These are phyloP conservation scores for Dactylorhiza incarnata DNA, from an alignment of 106 monocot species.

Conservation along the genomic window DNA sequence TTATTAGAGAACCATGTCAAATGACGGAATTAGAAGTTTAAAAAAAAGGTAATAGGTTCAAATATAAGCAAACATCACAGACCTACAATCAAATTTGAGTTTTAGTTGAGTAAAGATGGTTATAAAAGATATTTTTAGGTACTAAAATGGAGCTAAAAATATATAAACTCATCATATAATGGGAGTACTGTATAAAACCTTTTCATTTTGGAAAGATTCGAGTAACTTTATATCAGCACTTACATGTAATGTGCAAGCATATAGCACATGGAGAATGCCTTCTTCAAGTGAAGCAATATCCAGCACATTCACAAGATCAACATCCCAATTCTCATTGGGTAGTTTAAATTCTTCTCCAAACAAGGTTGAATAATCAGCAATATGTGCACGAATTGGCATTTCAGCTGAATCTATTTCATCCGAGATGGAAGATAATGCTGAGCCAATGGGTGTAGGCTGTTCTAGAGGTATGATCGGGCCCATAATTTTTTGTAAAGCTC, in stretches of 20 bases:
- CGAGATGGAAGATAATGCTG: conserved; percentile 13
- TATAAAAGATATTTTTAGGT: too few relatives aligned
- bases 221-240: conserved; percentile 1
- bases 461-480: conserved; percentile 24
- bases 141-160: too few relatives aligned
- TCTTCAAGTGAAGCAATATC: conserved; percentile 83
- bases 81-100: not conserved
- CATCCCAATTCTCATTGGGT: conserved; percentile 37
- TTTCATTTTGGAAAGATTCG: not conserved
- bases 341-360: conserved; percentile 84
- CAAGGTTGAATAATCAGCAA: conserved; percentile 72
- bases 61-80: not conserved
- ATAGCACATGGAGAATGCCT: conserved; percentile 85
- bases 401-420: conserved; percentile 37
- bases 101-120: too few relatives aligned
- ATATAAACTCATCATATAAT: conserved; percentile 1
- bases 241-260: conserved; percentile 88
- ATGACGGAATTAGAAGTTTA: not conserved
- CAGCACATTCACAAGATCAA: conserved; percentile 46
- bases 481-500: conserved; percentile 53
- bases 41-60: not conserved
- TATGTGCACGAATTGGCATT: conserved; percentile 17
- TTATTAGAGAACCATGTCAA: conserved; percentile 8
- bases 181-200: not conserved
- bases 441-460: conserved; percentile 15